These are phyloP conservation scores for Dalbergia cultrata DNA, from an alignment of 306 rosid species.

Conservation along the genomic window DNA sequence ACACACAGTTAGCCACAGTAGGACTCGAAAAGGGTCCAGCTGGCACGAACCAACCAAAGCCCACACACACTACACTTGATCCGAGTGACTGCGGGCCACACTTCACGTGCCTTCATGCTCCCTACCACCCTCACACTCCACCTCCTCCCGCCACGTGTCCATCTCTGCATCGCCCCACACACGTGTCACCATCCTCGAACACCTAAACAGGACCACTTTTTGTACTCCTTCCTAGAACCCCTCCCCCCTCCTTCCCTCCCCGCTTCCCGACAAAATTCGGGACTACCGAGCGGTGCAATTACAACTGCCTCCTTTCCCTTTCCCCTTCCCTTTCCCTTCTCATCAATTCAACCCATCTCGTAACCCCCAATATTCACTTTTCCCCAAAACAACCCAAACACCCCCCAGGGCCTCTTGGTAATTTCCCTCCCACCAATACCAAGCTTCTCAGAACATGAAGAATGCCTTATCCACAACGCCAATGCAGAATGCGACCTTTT, in stretches of 20 bases:
- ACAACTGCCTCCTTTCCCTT: not conserved
- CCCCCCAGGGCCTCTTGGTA: constrained; percentile 37
- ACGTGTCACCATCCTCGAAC: constrained; percentile 51
- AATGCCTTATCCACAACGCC: constrained; percentile 41
- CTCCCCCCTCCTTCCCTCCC: not conserved
- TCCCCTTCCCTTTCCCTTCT: not conserved
- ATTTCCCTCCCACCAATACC: not conserved
- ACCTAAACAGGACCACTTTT: constrained; percentile 61
- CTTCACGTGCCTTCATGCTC: constrained; percentile 46
- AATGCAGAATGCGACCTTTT: not conserved
- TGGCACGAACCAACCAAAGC: constrained; percentile 19
- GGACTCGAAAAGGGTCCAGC: not conserved
- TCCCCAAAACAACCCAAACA: constrained; percentile 47
- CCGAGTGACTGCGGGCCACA: constrained; percentile 33
- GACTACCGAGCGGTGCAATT: not conserved
- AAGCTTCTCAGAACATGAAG: not conserved
- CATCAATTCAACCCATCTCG: constrained; percentile 32
- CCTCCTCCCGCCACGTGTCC: constrained; percentile 13
- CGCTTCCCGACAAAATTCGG: constrained; percentile 57
- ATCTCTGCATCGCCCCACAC: not conserved
- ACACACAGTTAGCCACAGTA: constrained; percentile 10
- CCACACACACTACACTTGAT: constrained; percentile 15
- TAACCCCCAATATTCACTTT: not conserved
- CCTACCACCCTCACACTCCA: not conserved
- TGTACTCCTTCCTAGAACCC: constrained; percentile 49